Evolutionary conservation across 805 yeast species (phyloP).

Genomic region (Candida fluviatilis): DNA sequence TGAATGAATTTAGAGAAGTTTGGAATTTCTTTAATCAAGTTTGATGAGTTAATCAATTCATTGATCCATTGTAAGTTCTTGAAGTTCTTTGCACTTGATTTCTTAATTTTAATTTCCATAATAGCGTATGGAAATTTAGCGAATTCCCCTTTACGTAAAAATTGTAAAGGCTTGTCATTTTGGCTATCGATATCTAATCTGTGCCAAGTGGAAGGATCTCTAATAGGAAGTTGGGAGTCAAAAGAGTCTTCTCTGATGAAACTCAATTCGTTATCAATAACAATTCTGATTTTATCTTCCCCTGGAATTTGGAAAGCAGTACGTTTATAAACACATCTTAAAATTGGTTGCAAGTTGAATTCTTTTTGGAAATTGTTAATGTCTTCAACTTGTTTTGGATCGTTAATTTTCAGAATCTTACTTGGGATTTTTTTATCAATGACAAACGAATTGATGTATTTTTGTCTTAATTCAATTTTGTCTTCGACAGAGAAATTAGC

Average conservation of each 20-base stretch:
- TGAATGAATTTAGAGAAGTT: slow-evolving; percentile 90
- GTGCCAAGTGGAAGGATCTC: slow-evolving; percentile 90
- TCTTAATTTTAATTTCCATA: slow-evolving; percentile 72
- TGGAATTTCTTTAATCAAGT: slow-evolving; percentile 89
- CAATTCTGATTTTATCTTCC: slow-evolving; percentile 86
- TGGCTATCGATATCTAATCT: slow-evolving; percentile 84
- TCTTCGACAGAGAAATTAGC: slow-evolving; percentile 54
- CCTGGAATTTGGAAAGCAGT: slow-evolving; percentile 98
- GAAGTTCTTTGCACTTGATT: slow-evolving; percentile 26
- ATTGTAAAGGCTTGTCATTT: slow-evolving; percentile 61
- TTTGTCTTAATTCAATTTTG: slow-evolving; percentile 71
- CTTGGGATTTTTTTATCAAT: slow-evolving; percentile 44
- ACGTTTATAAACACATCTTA: slow-evolving; percentile 83
- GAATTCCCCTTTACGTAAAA: slow-evolving; percentile 82
- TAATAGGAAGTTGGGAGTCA: slow-evolving; percentile 78
- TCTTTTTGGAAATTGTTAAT: slow-evolving; percentile 61
- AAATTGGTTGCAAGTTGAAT: slow-evolving; percentile 72
- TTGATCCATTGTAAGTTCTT: slow-evolving; percentile 72
- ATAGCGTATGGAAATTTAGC: slow-evolving; percentile 81
- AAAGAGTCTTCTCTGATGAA: slow-evolving; percentile 90
- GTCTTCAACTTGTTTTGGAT: slow-evolving; percentile 44
- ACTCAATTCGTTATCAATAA: slow-evolving; percentile 82
- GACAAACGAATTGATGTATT: slow-evolving; percentile 72
- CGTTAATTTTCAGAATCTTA: slow-evolving; percentile 57
- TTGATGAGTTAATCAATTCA: slow-evolving; percentile 70